A percentile compares a stretch with the other conserved stretches of the same genome.
phyloP scores from a whole-genome alignment of 2,329 filamentous ascomycete genomes.

The Neonectria coccinea region DNA sequence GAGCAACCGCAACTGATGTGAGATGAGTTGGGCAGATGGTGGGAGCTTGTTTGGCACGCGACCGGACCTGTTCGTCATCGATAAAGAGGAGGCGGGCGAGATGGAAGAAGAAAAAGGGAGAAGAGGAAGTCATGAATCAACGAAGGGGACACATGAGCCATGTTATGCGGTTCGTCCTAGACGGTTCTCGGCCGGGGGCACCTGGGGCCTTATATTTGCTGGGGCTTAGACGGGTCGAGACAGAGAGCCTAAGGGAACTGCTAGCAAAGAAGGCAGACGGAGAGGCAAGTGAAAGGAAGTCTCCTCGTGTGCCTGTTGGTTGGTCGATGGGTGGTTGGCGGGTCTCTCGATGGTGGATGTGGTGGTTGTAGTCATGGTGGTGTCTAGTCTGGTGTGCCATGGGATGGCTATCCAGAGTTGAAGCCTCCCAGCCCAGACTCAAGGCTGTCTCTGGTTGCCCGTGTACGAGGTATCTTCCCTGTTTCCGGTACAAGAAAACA shows the following conservation, averaged over 20 bases:
- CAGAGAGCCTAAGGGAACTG: constrained; percentile 29
- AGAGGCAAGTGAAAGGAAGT: constrained; percentile 6
- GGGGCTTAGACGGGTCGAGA: constrained; percentile 15
- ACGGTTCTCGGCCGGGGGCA: constrained; percentile 4
- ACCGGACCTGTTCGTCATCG: constrained; percentile 31
- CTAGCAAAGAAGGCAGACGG: constrained; percentile 23
- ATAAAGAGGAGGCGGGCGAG: constrained; percentile 12
- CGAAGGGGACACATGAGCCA: constrained; percentile 30
- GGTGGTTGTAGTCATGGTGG: constrained; percentile 37
- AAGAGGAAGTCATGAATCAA: constrained; percentile 6
- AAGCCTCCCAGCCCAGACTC: constrained; percentile 15
- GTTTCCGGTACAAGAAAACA: constrained; percentile 4
- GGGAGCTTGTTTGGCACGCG: constrained; percentile 35
- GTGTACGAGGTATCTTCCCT: neutral
- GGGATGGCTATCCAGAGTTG: constrained; percentile 2
- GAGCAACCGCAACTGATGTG: constrained; percentile 22
- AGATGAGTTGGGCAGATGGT: constrained; percentile 27
- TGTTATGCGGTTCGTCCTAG: constrained; percentile 24
- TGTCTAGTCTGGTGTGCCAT: constrained; percentile 11
- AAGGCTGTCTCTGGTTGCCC: constrained; percentile 3
- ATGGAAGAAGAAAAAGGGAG: constrained; percentile 26
- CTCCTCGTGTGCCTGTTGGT: constrained; percentile 36
- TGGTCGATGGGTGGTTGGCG: constrained; percentile 29
- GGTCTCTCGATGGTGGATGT: constrained; percentile 39
- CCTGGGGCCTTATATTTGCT: constrained; percentile 20